These are phyloP conservation scores for Fusarium hainanense DNA, from an alignment of 2,329 filamentous ascomycete genomes.

Conservation along the genomic window DNA sequence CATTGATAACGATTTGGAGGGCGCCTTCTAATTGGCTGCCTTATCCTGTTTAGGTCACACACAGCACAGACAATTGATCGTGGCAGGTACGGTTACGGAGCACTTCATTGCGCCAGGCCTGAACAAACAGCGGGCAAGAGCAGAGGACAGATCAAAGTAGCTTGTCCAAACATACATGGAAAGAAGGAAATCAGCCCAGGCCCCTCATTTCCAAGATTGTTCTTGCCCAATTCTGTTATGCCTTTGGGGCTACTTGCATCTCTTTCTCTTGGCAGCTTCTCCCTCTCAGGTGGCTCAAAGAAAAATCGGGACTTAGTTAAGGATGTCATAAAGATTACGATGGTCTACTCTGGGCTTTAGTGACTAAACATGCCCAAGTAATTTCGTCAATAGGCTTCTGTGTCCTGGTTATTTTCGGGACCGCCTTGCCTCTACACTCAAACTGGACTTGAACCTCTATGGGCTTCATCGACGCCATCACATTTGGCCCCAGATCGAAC, in stretches of 20 bases:
- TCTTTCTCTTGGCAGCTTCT: conserved; percentile 28
- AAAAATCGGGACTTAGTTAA: too few relatives aligned
- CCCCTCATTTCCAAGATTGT: conserved; percentile 35
- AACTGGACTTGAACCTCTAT: conserved; percentile 31
- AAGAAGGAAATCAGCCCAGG: conserved; percentile 14
- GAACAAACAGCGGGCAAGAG: conserved; percentile 5
- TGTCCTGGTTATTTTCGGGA: too few relatives aligned
- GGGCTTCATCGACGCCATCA: conserved; percentile 40
- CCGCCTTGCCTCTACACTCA: not conserved
- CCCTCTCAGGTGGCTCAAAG: not conserved
- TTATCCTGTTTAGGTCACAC: conserved; percentile 30
- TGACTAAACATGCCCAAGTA: too few relatives aligned
- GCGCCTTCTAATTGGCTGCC: conserved; percentile 32
- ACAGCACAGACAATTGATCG: conserved; percentile 25
- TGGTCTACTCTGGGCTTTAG: too few relatives aligned
- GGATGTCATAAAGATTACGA: too few relatives aligned
- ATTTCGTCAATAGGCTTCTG: too few relatives aligned
- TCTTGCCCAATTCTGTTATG: conserved; percentile 15
- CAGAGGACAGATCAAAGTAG: conserved; percentile 3
- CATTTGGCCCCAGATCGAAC: conserved; percentile 40
- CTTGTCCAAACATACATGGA: not conserved
- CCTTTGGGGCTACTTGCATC: conserved; percentile 35
- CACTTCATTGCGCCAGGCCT: conserved; percentile 20
- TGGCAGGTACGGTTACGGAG: conserved; percentile 5
- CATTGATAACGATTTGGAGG: conserved; percentile 40